Percentiles rank a stretch among this genome's conserved stretches.
Evolutionary conservation across 306 rosid species (phyloP).

Genomic region (Trichosanthes truncata): DNA sequence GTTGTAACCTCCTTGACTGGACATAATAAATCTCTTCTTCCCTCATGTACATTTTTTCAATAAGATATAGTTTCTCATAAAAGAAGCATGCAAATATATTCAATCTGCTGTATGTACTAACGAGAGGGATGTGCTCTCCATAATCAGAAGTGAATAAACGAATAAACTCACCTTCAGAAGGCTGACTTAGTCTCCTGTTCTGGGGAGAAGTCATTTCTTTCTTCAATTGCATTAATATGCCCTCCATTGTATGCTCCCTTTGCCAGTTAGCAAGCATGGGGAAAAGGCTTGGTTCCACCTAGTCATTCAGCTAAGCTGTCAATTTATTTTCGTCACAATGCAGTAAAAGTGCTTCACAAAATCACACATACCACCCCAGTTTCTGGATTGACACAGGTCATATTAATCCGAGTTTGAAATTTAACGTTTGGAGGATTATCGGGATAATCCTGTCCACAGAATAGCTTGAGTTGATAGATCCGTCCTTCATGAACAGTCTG

Average conservation of each 20-base stretch:
- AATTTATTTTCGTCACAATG: constrained; percentile 21
- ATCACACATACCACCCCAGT: constrained; percentile 66
- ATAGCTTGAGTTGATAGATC: constrained; percentile 83
- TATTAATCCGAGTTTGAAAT: constrained; percentile 85
- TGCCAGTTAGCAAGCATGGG: constrained; percentile 97
- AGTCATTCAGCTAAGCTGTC: constrained; percentile 18
- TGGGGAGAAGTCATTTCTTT: constrained; percentile 94
- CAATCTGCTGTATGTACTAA: background rate
- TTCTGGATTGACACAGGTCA: constrained; percentile 88
- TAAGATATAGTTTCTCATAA: background rate
- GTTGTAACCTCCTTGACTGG: background rate
- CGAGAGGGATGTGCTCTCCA: background rate
- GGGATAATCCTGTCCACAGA: constrained; percentile 88
- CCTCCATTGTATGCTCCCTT: constrained; percentile 89
- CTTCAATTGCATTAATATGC: constrained; percentile 75
- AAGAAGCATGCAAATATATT: background rate
- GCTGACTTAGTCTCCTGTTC: constrained; percentile 86
- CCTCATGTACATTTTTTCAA: background rate
- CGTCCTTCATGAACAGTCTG: constrained; percentile 97
- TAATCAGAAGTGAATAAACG: constrained; percentile 14
- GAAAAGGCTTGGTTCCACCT: constrained; percentile 88
- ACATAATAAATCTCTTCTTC: background rate
- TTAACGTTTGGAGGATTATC: constrained; percentile 88
- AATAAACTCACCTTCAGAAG: constrained; percentile 66
- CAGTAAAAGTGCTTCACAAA: constrained; percentile 3